Conservation (phyloP, 305 asterid genomes). For the Coffea humblotiana region DNA sequence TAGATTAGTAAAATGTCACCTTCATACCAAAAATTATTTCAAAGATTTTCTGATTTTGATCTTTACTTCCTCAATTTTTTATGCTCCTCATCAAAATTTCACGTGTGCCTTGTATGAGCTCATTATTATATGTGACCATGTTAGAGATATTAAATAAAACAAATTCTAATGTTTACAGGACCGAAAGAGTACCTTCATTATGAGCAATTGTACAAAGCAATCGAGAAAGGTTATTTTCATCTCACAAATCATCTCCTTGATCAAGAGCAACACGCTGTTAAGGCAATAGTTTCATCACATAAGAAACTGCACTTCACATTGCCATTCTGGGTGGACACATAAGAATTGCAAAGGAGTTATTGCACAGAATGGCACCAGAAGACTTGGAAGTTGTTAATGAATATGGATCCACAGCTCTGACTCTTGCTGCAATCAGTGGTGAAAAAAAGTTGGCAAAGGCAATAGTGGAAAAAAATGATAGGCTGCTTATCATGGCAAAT, state of each 20-base stretch:
- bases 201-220: constrained; percentile 11
- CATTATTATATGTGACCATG: too few relatives aligned
- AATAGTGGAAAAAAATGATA: constrained; percentile 22
- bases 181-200: constrained; percentile 13
- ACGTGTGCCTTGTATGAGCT: neutral
- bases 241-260: neutral
- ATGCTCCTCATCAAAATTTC: too few relatives aligned
- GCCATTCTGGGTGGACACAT: constrained; percentile 34
- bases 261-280: constrained; percentile 7
- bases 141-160: too few relatives aligned
- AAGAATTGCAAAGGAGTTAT: constrained; percentile 29
- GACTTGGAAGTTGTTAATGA: constrained; percentile 35
- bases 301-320: constrained; percentile 41
- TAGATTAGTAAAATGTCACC: too few relatives aligned
- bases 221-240: constrained; percentile 5
- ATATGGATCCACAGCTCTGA: constrained; percentile 31
- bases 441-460: constrained; percentile 27
- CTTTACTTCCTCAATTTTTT: too few relatives aligned
- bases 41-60: neutral
- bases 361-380: constrained; percentile 14
- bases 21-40: too few relatives aligned
- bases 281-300: constrained; percentile 36
- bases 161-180: neutral
- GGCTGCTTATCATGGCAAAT: constrained; percentile 21
- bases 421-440: constrained; percentile 40